Evolutionary conservation across 2,329 filamentous ascomycete genomes (phyloP).

Genomic region (Lithohypha guttulata): DNA sequence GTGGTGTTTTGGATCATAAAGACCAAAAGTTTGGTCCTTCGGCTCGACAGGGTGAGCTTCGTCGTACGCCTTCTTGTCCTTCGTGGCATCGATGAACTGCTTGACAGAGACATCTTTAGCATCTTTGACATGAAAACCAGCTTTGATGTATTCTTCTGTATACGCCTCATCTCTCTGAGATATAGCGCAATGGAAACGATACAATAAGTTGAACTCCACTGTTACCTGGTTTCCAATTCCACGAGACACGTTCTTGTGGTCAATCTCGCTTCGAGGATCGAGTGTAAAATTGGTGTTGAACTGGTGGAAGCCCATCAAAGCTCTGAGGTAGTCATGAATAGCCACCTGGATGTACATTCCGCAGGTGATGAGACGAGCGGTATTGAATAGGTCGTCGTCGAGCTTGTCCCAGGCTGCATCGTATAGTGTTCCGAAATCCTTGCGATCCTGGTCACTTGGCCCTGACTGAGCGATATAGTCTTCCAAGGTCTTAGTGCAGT

Average conservation of each 20-base stretch:
- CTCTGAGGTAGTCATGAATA: constrained; percentile 66
- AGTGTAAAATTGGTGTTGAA: constrained; percentile 70
- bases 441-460: too few species aligned
- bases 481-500: too few species aligned
- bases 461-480: too few species aligned
- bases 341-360: constrained; percentile 72
- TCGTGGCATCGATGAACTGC: constrained; percentile 55
- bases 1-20: constrained; percentile 53
- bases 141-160: too few species aligned
- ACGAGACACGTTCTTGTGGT: constrained; percentile 45
- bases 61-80: too few species aligned
- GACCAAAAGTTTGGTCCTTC: constrained; percentile 55
- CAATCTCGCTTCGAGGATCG: constrained; percentile 62
- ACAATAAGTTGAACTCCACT: constrained; percentile 78
- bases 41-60: too few species aligned
- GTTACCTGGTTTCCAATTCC: constrained; percentile 74
- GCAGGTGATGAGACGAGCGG: constrained; percentile 61
- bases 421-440: too few species aligned
- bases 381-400: constrained; percentile 71
- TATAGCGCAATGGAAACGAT: constrained; percentile 77
- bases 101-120: too few species aligned
- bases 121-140: too few species aligned
- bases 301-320: constrained; percentile 62
- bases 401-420: constrained; percentile 64
- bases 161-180: constrained; percentile 64